These are phyloP conservation scores for Paramecium caudatum DNA, from an alignment of 73 alveolate species.

Conservation along the genomic window DNA sequence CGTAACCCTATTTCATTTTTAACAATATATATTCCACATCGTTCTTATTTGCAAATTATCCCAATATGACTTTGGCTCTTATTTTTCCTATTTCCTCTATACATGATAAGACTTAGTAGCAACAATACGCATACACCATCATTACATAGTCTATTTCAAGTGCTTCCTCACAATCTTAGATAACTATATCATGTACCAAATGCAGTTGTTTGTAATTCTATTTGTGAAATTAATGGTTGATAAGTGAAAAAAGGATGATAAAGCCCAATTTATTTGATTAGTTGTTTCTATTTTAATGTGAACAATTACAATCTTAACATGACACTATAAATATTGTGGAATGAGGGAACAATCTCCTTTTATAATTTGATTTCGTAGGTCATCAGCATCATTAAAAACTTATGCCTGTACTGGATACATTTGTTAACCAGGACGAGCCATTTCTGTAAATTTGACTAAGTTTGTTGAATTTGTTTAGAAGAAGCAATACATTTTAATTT, in stretches of 20 bases:
- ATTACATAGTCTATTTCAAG: slow-evolving; percentile 5
- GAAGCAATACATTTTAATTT: not conserved
- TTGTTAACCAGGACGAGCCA: not conserved
- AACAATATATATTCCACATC: too few relatives aligned
- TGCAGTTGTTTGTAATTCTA: not conserved
- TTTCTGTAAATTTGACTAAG: not conserved
- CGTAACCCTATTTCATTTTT: too few relatives aligned
- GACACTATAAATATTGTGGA: not conserved
- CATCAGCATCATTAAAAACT: not conserved
- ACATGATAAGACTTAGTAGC: too few relatives aligned
- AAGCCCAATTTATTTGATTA: not conserved
- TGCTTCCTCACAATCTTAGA: not conserved
- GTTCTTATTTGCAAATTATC: too few relatives aligned
- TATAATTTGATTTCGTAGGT: not conserved
- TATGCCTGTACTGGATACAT: not conserved
- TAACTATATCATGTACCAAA: not conserved
- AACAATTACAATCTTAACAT: not conserved
- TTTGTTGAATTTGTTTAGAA: not conserved
- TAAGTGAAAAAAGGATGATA: not conserved
- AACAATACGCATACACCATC: not conserved
- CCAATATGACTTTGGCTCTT: too few relatives aligned
- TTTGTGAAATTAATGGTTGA: not conserved
- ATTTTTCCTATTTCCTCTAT: too few relatives aligned
- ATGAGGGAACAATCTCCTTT: not conserved
- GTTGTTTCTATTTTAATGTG: not conserved